These are phyloP conservation scores for Tylopilus sp. DNA, from an alignment of 1,284 basidiomycete species.

Conservation along the genomic window DNA sequence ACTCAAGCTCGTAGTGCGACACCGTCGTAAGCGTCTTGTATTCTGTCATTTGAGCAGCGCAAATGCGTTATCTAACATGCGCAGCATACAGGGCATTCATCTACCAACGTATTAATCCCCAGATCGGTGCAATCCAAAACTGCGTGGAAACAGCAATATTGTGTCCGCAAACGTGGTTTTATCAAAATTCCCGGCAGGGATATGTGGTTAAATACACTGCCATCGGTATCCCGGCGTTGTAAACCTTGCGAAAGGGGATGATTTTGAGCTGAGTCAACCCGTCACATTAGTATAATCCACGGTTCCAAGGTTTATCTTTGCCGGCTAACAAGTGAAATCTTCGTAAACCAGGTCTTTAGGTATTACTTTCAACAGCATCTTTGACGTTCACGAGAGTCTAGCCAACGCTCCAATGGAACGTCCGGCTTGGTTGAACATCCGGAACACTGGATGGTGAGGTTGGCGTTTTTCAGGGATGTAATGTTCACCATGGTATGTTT, in stretches of 20 bases:
- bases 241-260: not conserved
- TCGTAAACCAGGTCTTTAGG: not conserved
- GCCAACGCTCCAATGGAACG: not conserved
- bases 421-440: conserved; percentile 6
- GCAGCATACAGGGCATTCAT: not conserved
- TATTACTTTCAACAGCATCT: not conserved
- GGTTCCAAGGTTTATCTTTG: not conserved
- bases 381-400: not conserved
- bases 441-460: conserved; percentile 29
- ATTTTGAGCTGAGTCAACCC: not conserved
- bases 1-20: not conserved
- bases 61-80: conserved; percentile 5
- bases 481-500: conserved; percentile 9
- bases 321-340: not conserved
- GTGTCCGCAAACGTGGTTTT: not conserved
- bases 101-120: conserved; percentile 5
- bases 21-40: not conserved
- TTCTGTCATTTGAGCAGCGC: not conserved
- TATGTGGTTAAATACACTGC: not conserved
- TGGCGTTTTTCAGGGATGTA: conserved; percentile 9
- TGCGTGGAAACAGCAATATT: not conserved
- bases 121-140: not conserved
- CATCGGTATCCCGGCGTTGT: not conserved
- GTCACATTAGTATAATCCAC: not conserved
- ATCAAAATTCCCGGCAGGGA: not conserved